Evolutionary conservation across 2,329 filamentous ascomycete species (phyloP).

Genomic region (Trichoderma sp.): DNA sequence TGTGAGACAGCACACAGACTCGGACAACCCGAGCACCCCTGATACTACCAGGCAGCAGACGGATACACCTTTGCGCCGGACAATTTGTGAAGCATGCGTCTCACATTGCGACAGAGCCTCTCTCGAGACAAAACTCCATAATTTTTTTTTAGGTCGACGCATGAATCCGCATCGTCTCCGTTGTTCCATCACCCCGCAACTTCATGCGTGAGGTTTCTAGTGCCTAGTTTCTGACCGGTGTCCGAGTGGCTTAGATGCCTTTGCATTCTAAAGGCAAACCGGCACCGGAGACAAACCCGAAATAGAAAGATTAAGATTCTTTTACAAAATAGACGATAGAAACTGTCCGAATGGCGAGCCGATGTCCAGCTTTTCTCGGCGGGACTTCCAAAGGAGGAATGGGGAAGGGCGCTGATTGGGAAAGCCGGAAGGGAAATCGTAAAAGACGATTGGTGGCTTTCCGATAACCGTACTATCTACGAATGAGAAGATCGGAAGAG

Average conservation of each 20-base stretch:
- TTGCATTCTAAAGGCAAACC: not conserved
- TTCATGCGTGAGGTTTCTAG: not conserved
- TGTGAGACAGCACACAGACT: conserved; percentile 13
- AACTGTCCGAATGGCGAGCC: not conserved
- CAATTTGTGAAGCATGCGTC: not conserved
- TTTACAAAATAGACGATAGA: not conserved
- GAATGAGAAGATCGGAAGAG: not conserved
- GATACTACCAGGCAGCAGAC: conserved; percentile 2
- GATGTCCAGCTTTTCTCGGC: not conserved
- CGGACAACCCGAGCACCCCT: conserved; percentile 3
- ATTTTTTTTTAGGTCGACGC: not conserved
- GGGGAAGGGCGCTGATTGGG: not conserved
- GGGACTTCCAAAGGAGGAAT: not conserved
- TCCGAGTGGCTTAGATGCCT: not conserved
- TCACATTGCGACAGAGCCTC: not conserved
- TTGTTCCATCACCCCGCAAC: not conserved
- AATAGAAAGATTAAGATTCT: not conserved
- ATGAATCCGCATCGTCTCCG: not conserved
- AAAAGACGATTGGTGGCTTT: conserved; percentile 12
- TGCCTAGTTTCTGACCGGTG: not conserved
- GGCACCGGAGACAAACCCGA: not conserved
- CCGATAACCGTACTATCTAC: not conserved
- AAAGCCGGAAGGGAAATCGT: not conserved
- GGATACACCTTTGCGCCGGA: not conserved
- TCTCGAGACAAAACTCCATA: not conserved